Evolutionary conservation across 768 basidiomycete species (phyloP).

Genomic region (Tylopilus intermedius): DNA sequence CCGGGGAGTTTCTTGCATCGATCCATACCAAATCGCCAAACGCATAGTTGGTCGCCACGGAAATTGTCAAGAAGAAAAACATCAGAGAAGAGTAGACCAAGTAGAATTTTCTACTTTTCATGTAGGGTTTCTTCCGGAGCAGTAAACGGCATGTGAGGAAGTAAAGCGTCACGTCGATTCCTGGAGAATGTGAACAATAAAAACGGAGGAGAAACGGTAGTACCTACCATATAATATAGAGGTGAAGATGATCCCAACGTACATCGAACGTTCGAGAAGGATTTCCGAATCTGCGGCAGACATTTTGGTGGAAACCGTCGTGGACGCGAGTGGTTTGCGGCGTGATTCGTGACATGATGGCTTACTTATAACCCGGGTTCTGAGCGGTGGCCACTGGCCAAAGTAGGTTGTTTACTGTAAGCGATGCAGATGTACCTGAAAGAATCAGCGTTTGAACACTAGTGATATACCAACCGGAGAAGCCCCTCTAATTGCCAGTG

Average conservation of each 20-base stretch:
- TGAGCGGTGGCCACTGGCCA: not conserved
- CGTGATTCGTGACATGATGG: not conserved
- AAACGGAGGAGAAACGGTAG: not conserved
- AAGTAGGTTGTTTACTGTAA: not conserved
- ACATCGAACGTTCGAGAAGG: not conserved
- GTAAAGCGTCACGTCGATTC: not conserved
- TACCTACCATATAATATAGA: not conserved
- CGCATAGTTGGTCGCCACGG: not conserved
- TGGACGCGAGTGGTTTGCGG: not conserved
- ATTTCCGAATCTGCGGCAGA: not conserved
- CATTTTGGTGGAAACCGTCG: not conserved
- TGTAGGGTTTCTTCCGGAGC: not conserved
- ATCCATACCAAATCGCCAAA: not conserved
- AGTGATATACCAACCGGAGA: not conserved
- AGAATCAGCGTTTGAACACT: not conserved
- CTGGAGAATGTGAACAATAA: not conserved
- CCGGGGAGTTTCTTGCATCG: not conserved
- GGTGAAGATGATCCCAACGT: not conserved
- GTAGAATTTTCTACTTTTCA: not conserved
- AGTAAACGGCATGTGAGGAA: not conserved
- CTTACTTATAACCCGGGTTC: not conserved
- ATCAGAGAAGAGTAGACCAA: not conserved
- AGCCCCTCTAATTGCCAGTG: not conserved
- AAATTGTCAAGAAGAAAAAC: not conserved
- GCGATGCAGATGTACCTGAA: not conserved